These are phyloP conservation scores for Talaromyces amestolkiae DNA, from an alignment of 2,329 filamentous ascomycete species.

Conservation along the genomic window DNA sequence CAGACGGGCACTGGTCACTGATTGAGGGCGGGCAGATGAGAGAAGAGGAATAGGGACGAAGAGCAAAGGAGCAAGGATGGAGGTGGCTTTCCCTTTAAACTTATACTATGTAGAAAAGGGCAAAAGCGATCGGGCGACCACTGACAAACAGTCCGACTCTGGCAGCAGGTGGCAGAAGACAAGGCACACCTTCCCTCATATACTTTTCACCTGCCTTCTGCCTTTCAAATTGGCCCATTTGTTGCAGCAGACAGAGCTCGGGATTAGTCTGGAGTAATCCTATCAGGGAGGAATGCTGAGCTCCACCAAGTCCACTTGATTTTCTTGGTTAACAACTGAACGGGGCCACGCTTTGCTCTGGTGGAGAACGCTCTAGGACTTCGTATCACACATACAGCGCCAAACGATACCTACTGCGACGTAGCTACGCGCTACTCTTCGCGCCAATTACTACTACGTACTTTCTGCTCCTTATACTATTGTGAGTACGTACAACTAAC, in stretches of 20 bases:
- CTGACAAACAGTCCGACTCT: not conserved
- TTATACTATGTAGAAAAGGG: not conserved
- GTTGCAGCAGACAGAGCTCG: not conserved
- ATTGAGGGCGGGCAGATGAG: not conserved
- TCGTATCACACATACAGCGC: not conserved
- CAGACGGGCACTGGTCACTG: not conserved
- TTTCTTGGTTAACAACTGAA: not conserved
- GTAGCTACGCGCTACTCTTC: not conserved
- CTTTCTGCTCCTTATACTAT: not conserved
- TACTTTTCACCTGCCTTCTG: not conserved
- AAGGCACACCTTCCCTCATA: constrained; percentile 4
- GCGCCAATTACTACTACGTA: not conserved
- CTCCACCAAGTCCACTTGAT: not conserved
- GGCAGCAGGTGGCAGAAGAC: constrained; percentile 3
- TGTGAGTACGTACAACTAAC: not conserved
- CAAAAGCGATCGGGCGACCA: constrained; percentile 13
- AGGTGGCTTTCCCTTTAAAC: not conserved
- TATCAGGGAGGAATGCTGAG: not conserved
- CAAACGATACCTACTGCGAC: not conserved
- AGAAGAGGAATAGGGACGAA: not conserved
- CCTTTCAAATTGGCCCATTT: not conserved
- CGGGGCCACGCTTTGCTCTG: constrained; percentile 5
- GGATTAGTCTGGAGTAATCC: not conserved
- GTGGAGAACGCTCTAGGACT: not conserved
- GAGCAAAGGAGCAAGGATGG: not conserved